These are phyloP conservation scores for Vigna nakashimae DNA, from an alignment of 306 rosid species.

Conservation along the genomic window DNA sequence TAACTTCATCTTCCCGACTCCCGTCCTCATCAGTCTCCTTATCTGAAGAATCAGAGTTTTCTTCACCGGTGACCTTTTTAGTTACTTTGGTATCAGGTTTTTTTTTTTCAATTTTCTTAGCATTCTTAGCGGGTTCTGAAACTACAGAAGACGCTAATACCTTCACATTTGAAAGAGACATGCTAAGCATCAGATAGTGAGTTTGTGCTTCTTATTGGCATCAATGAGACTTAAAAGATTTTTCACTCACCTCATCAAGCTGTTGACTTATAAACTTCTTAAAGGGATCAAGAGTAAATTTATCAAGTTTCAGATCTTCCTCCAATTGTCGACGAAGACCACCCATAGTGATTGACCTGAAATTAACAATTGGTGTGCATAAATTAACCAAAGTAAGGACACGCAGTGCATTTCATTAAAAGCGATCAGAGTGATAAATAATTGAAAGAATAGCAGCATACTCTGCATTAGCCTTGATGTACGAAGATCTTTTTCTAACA, in stretches of 20 bases:
- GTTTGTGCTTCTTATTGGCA: constrained; percentile 32
- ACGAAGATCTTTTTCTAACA: constrained; percentile 68
- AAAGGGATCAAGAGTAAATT: constrained; percentile 66
- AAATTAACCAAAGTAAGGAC: constrained; percentile 14
- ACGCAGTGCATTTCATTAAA: constrained; percentile 18
- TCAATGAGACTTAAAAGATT: constrained; percentile 23
- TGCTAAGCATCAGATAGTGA: constrained; percentile 7
- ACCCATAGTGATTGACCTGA: constrained; percentile 79
- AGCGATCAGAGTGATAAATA: constrained; percentile 8
- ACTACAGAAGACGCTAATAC: constrained; percentile 61
- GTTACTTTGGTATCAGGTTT: constrained; percentile 59
- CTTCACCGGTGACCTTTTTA: constrained; percentile 61
- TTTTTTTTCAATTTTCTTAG: constrained; percentile 62
- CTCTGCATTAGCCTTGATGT: constrained; percentile 86
- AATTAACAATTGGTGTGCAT: constrained; percentile 31
- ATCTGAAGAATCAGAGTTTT: constrained; percentile 61
- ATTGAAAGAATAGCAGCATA: constrained; percentile 55
- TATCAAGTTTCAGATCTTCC: constrained; percentile 80
- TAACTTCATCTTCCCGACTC: constrained; percentile 54
- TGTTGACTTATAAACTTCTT: constrained; percentile 80
- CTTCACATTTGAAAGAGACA: constrained; percentile 51
- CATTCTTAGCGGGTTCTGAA: constrained; percentile 49
- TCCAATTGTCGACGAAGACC: constrained; percentile 91
- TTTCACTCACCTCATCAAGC: constrained; percentile 72
- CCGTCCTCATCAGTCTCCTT: constrained; percentile 62